phyloP scores from a whole-genome alignment of 1,284 basidiomycete species.

The Fomitopsis palustris region DNA sequence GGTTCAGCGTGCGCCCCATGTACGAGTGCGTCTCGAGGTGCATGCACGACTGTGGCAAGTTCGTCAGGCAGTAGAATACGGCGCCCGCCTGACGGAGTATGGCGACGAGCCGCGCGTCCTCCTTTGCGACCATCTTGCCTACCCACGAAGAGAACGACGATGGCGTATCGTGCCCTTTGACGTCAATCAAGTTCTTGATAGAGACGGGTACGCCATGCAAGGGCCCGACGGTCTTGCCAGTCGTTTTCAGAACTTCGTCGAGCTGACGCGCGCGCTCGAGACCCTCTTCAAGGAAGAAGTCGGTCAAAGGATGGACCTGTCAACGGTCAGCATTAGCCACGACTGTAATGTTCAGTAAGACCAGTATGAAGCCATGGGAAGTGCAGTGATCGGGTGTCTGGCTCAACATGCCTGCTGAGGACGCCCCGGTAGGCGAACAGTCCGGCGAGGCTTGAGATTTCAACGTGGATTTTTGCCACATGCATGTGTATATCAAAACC shows the following conservation, averaged over 20 bases:
- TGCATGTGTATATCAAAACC: too few relatives aligned
- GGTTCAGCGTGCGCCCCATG: constrained; percentile 43
- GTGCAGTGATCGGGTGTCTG: too few relatives aligned
- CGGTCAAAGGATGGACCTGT: constrained; percentile 8
- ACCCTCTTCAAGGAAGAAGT: constrained; percentile 35
- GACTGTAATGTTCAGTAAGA: constrained; percentile 19
- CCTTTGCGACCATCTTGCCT: not conserved
- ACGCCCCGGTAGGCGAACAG: too few relatives aligned
- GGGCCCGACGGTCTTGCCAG: constrained; percentile 38
- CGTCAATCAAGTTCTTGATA: constrained; percentile 41
- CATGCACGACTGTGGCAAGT: constrained; percentile 44
- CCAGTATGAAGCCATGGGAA: too few relatives aligned
- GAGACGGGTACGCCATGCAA: constrained; percentile 47
- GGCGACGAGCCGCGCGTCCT: not conserved
- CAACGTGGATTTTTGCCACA: too few relatives aligned
- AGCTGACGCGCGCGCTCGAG: constrained; percentile 37
- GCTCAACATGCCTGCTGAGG: too few relatives aligned
- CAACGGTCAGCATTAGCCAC: not conserved
- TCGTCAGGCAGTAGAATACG: constrained; percentile 47
- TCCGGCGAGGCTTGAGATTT: too few relatives aligned
- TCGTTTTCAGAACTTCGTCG: constrained; percentile 35
- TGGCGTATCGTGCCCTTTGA: constrained; percentile 21
- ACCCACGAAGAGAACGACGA: constrained; percentile 1
- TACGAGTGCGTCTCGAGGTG: constrained; percentile 32
- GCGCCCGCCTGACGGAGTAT: constrained; percentile 8